phyloP scores from a whole-genome alignment of 805 yeast species.

The Crinitomyces ghanaensis region DNA sequence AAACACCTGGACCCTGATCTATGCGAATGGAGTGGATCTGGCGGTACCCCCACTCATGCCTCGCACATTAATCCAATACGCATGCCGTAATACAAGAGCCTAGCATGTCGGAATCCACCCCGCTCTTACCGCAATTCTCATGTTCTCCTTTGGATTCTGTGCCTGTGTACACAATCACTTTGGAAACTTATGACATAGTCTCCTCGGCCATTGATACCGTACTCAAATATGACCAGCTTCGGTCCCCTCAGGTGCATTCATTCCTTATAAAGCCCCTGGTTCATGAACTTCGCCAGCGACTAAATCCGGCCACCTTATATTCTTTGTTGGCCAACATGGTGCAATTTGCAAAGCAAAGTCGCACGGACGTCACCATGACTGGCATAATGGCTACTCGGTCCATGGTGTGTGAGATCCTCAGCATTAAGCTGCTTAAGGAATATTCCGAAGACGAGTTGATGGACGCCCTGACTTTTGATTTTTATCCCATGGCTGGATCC shows the following conservation, averaged over 20 bases:
- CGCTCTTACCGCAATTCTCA: constrained; percentile 13
- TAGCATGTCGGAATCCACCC: constrained; percentile 10
- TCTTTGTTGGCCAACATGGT: constrained; percentile 29
- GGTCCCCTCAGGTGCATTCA: constrained; percentile 39
- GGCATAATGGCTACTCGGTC: constrained; percentile 35
- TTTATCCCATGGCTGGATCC: constrained; percentile 32
- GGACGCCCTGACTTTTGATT: constrained; percentile 34
- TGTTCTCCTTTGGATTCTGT: constrained; percentile 23
- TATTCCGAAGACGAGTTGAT: constrained; percentile 33
- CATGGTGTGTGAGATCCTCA: constrained; percentile 41
- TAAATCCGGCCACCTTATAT: constrained; percentile 27
- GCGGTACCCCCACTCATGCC: no score
- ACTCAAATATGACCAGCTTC: constrained; percentile 40
- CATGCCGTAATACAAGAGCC: no score
- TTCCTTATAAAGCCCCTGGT: constrained; percentile 38
- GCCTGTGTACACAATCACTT: constrained; percentile 25
- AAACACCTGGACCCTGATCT: no score
- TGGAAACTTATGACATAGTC: constrained; percentile 33
- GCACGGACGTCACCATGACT: constrained; percentile 22
- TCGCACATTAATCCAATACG: no score
- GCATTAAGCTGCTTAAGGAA: constrained; percentile 38
- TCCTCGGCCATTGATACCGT: constrained; percentile 33
- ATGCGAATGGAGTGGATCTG: no score
- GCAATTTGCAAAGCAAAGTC: constrained; percentile 27
- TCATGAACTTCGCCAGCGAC: constrained; percentile 22